Base-by-base conservation (phyloP, 2,329 filamentous ascomycete genomes). In the Fusarium nurragi region DNA sequence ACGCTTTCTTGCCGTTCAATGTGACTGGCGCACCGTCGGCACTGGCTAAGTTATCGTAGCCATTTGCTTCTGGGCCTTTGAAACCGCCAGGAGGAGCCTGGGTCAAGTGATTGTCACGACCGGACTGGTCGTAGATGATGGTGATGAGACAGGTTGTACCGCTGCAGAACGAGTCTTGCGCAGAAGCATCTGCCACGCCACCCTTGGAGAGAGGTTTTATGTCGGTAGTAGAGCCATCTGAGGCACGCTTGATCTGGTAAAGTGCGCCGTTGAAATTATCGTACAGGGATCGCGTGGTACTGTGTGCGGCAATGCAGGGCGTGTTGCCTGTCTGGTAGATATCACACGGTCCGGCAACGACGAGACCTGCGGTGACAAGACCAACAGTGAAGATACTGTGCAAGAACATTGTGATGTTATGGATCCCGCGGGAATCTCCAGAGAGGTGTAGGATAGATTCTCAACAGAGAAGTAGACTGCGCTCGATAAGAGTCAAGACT, bases 121-220 rank as follows among this genome's bases (percentile, higher is more conserved):
- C 86, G 13, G 87, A 88, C 74, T 90, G 88, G 72, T 90, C 88
- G 71, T 90, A 90, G 50, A 89, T 88, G 67, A 85, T 80, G 1
- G 82, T 83, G 71, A 90, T 89, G 22, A 88, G 76, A 68, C 88
- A 90, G 13, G 86, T 89, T 0, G 87, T 89, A 45, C 77, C 74
- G 11, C 79, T 73, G 67, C 88, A 90, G 75, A 90, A 90, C 1
- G 76, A 65, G 74, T 90, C 87, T 70, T 90, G 88, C 10, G 82
- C 72, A 0, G 80, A 82, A 5, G 86, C 84, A 69, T 90, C 83
- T 53, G 88, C 88, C 11, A 89, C 84, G 38, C 86, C 86, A 3
- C 88, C 88, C 1, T 86, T 82, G 0, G 84, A 80, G 0, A 48
- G 22, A 7, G 60, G 60, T 4, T 12, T 43, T 22, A 64, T 60